phyloP scores from a whole-genome alignment of 2,329 filamentous ascomycete species.

The Xylariaceae sp. region DNA sequence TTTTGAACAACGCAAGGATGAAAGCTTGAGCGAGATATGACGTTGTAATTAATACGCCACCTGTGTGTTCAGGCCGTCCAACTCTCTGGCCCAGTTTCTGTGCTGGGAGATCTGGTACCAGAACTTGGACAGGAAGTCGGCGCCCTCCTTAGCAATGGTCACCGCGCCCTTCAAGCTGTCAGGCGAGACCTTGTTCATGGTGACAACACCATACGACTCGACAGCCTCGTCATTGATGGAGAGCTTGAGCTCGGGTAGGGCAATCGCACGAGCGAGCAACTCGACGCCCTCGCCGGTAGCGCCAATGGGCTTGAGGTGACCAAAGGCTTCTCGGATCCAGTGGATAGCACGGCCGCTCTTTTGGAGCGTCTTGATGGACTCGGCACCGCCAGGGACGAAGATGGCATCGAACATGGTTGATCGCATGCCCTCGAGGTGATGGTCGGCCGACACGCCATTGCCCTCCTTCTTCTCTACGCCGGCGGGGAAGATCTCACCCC shows the following conservation, averaged over 20 bases:
- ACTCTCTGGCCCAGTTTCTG: slow-evolving; percentile 67
- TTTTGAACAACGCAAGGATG: too few species aligned
- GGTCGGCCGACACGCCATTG: slow-evolving; percentile 60
- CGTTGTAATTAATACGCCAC: slow-evolving; percentile 55
- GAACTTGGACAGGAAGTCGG: slow-evolving; percentile 66
- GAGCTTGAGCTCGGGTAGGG: slow-evolving; percentile 37
- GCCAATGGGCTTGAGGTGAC: slow-evolving; percentile 73
- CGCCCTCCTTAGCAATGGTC: slow-evolving; percentile 60
- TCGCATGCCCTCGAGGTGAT: slow-evolving; percentile 74
- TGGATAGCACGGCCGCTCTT: slow-evolving; percentile 69
- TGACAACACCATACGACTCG: slow-evolving; percentile 75
- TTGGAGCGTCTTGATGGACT: slow-evolving; percentile 56
- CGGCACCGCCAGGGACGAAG: slow-evolving; percentile 67
- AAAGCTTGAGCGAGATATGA: background rate
- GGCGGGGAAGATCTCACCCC: slow-evolving; percentile 59
- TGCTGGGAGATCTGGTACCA: slow-evolving; percentile 65
- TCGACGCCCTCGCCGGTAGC: slow-evolving; percentile 67
- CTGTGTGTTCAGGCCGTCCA: slow-evolving; percentile 60
- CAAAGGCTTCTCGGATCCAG: slow-evolving; percentile 76
- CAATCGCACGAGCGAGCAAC: slow-evolving; percentile 49
- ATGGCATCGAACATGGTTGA: slow-evolving; percentile 77
- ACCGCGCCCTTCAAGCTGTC: slow-evolving; percentile 57
- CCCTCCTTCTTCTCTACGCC: slow-evolving; percentile 47
- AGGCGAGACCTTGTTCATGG: slow-evolving; percentile 48
- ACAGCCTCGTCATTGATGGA: slow-evolving; percentile 45